Percentiles rank a stretch among this genome's conserved stretches.
These are phyloP conservation scores for Plenodomus lindquistii DNA, from an alignment of 2,329 filamentous ascomycete genomes.

Conservation along the genomic window DNA sequence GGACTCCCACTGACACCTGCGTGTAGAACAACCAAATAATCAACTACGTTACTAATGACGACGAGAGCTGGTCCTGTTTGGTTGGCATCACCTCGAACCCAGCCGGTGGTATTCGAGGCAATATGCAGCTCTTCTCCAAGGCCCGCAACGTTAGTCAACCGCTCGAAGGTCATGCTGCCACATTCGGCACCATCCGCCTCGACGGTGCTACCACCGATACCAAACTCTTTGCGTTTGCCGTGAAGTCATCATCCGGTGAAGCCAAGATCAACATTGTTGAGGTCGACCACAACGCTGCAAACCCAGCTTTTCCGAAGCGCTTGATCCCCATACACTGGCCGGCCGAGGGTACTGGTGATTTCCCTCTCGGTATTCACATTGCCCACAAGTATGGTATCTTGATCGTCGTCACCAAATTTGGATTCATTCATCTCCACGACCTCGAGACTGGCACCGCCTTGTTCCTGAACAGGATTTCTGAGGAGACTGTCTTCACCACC, in stretches of 20 bases:
- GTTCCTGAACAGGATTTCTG: slow-evolving; percentile 99
- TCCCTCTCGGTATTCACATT: slow-evolving; percentile 96
- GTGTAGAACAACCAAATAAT: slow-evolving; percentile 93
- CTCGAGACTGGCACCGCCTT: slow-evolving; percentile 93
- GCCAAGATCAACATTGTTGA: slow-evolving; percentile 98
- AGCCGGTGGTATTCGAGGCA: slow-evolving; percentile 88
- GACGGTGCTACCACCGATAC: slow-evolving; percentile 90
- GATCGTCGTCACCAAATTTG: slow-evolving; percentile 97
- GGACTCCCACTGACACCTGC: slow-evolving; percentile 8
- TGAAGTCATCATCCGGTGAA: slow-evolving; percentile 77
- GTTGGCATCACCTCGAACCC: slow-evolving; percentile 95
- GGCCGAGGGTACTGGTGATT: slow-evolving; percentile 91
- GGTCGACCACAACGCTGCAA: slow-evolving; percentile 88
- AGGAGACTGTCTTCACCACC: slow-evolving; percentile 98
- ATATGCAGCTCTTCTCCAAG: slow-evolving; percentile 96
- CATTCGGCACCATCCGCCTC: slow-evolving; percentile 85
- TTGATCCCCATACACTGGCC: slow-evolving; percentile 98
- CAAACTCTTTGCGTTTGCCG: slow-evolving; percentile 95
- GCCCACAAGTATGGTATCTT: slow-evolving; percentile 96
- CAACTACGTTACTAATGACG: slow-evolving; percentile 95
- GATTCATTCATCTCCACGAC: slow-evolving; percentile 98
- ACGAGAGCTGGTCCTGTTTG: slow-evolving; percentile 98
- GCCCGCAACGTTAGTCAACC: slow-evolving; percentile 96
- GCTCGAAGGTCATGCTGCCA: slow-evolving; percentile 95
- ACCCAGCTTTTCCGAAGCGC: slow-evolving; percentile 91